Conservation (phyloP, 2,329 filamentous ascomycete genomes). For the Aspergillus pseudonomiae region DNA sequence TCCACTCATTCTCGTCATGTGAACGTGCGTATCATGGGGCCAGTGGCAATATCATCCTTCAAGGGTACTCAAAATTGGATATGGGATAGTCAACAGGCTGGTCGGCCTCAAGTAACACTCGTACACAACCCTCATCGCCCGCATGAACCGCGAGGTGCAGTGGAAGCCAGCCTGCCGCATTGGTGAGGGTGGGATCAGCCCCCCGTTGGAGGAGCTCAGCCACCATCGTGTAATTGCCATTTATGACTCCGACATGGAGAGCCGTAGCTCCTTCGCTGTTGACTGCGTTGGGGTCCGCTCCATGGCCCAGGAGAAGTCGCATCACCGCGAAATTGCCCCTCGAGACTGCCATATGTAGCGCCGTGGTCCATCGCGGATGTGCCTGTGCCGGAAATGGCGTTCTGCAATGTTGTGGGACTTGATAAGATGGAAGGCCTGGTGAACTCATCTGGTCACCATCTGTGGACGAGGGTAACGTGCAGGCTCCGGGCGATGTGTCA, state of each 20-base stretch:
- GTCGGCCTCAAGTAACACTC: not conserved
- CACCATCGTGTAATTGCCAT: slow-evolving; percentile 1
- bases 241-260: not conserved
- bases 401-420: not conserved
- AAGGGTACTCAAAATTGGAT: not conserved
- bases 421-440: not conserved
- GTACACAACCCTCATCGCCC: not conserved
- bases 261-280: slow-evolving; percentile 5
- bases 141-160: not conserved
- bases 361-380: not conserved
- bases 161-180: slow-evolving; percentile 1
- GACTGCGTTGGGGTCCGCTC: not conserved
- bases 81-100: not conserved
- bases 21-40: not conserved
- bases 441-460: not conserved
- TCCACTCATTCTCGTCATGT: not conserved
- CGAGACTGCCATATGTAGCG: slow-evolving; percentile 2
- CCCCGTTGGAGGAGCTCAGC: not conserved
- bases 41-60: not conserved
- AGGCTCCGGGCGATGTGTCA: not conserved
- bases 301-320: not conserved
- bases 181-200: slow-evolving; percentile 1
- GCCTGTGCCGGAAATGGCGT: not conserved
- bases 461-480: not conserved
- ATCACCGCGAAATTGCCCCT: not conserved